These are phyloP conservation scores for Gossypium davidsonii DNA, from an alignment of 441 rosid genomes.

Conservation along the genomic window DNA sequence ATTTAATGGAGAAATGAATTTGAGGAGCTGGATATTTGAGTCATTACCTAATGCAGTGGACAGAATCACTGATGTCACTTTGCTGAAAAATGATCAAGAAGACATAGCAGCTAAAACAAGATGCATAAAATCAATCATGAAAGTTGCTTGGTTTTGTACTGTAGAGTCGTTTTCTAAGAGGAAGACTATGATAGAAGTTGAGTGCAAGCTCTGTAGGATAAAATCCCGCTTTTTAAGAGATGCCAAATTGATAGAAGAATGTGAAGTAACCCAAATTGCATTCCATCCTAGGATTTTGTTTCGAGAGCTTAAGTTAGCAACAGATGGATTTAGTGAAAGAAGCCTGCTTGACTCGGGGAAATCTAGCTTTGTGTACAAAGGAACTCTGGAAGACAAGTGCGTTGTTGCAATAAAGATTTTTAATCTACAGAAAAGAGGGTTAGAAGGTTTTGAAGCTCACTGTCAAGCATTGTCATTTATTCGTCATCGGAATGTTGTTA, in stretches of 20 bases:
- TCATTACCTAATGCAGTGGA: slow-evolving; percentile 6
- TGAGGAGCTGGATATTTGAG: slow-evolving; percentile 2
- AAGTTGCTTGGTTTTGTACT: slow-evolving; percentile 2
- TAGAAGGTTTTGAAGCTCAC: slow-evolving; percentile 8
- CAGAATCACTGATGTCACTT: not conserved
- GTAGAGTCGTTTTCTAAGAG: not conserved
- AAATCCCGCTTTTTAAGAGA: not conserved
- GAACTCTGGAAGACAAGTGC: not conserved
- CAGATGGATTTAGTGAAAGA: slow-evolving; percentile 6
- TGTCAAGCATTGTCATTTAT: slow-evolving; percentile 3
- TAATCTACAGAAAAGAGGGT: not conserved
- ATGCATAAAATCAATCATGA: slow-evolving; percentile 11
- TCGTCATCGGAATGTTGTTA: slow-evolving; percentile 16
- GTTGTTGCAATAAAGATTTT: slow-evolving; percentile 14
- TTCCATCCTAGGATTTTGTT: not conserved
- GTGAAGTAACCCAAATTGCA: not conserved
- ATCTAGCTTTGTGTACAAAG: not conserved
- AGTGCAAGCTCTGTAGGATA: not conserved
- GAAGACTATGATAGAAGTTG: not conserved
- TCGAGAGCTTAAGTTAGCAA: not conserved
- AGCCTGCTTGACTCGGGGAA: not conserved
- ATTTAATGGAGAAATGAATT: not conserved
- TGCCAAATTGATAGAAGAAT: not conserved
- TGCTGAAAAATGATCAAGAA: not conserved
- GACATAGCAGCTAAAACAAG: not conserved